Evolutionary conservation across 106 monocot genomes (phyloP), one percentile per base, ranked within the genome.

Genomic region (Apostasia shenzhenica): DNA sequence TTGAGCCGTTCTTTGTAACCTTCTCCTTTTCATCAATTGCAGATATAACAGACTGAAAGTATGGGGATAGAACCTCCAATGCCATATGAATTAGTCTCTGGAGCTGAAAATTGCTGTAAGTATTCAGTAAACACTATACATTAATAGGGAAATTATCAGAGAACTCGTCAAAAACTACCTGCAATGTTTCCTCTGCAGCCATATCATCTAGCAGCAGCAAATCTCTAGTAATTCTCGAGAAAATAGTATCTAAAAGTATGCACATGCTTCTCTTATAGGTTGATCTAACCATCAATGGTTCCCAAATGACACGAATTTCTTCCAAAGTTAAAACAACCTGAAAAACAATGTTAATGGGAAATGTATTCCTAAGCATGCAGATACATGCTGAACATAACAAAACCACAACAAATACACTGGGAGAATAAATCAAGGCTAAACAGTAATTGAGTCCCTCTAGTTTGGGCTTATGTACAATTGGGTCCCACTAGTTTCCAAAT

Each of bases 111-210:
- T 12, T 68, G 65, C n/a, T 6, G 39, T 4, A 57, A 67, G 40
- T 45, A 58, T 61, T 47, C 54, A 73, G 49, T 68, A n/a, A 55
- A 53, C 11, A 52, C 59, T 6, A 45, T 41, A 55, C 5, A 37
- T 59, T 8, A 48, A 14, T 11, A 75, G 11, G 44, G 39, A 44
- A 69, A 41, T 65, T 48, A 57, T 47, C 10, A 38, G 26, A 39
- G 6, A 8, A 26, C 40, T 14, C 61, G 48, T 41, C 49, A 37
- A 42, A 59, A 58, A 26, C n/a, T 48, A 95, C 95, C 95, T 95
- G 95, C 69, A 97, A 75, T 4, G 97, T 89, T 70, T 97, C 97
- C 48, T 92, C 97, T 57, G 92, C 97, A 73, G 89, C 97, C 68
- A 92, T 89, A 64, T 97, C 92, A 80, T 97, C 97, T 77, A 97